A percentile compares a stretch with the other conserved stretches of the same genome.
phyloP scores from a whole-genome alignment of 1,284 basidiomycete genomes.

The Marasmius tenuissimus region DNA sequence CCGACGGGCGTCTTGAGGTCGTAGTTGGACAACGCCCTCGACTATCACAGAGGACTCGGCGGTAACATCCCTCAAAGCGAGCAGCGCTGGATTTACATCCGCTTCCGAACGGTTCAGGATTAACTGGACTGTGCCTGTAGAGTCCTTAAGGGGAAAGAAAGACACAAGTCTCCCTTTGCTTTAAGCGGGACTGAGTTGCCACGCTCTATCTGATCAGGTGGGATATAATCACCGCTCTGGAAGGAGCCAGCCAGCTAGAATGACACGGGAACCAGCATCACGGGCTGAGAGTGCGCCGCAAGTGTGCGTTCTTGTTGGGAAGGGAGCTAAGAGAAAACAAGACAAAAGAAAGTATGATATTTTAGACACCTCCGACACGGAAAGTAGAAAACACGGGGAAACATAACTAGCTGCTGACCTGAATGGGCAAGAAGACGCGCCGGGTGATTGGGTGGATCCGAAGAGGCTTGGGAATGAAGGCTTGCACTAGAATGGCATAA shows the following conservation, averaged over 20 bases:
- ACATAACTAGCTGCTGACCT: constrained; percentile 22
- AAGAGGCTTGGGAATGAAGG: constrained; percentile 1
- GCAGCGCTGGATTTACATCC: constrained; percentile 33
- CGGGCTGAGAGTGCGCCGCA: constrained; percentile 59
- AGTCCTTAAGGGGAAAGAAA: constrained; percentile 81
- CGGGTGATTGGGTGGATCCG: neutral
- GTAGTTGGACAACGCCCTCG: constrained; percentile 63
- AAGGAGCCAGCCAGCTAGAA: constrained; percentile 79
- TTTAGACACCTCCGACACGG: no score
- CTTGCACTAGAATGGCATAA: constrained; percentile 23
- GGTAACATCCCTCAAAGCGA: constrained; percentile 60
- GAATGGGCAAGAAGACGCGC: constrained; percentile 16
- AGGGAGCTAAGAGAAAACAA: constrained; percentile 47
- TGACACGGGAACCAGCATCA: constrained; percentile 60
- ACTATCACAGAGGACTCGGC: constrained; percentile 78
- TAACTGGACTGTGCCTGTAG: constrained; percentile 77
- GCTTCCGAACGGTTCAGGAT: constrained; percentile 51
- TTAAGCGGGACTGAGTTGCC: constrained; percentile 34
- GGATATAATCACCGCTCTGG: constrained; percentile 61
- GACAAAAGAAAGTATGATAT: no score
- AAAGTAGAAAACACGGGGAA: neutral
- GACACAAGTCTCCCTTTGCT: constrained; percentile 74
- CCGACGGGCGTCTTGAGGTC: constrained; percentile 64
- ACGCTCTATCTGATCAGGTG: constrained; percentile 24
- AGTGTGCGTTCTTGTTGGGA: constrained; percentile 61